Percentiles rank a stretch among this genome's conserved stretches.
phyloP scores from a whole-genome alignment of 2,329 filamentous ascomycete genomes.

The Elsinoe batatas region DNA sequence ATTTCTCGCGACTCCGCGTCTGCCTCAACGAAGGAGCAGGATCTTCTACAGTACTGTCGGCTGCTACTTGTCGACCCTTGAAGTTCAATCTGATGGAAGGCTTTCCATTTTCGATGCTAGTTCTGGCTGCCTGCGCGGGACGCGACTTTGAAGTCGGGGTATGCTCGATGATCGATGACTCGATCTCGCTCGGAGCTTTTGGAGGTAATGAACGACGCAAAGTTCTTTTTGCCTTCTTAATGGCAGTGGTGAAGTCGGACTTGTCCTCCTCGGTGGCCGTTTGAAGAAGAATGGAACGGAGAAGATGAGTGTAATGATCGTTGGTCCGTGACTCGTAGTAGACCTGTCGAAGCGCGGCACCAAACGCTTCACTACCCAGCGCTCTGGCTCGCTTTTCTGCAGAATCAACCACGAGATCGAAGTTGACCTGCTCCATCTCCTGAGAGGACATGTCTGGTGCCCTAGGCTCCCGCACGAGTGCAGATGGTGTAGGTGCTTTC shows the following conservation, averaged over 20 bases:
- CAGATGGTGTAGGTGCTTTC: conserved; percentile 19
- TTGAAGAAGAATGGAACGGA: conserved; percentile 36
- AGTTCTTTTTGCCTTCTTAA: conserved; percentile 33
- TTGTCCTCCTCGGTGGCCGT: conserved; percentile 32
- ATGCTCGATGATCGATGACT: conserved; percentile 20
- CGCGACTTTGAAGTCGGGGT: conserved; percentile 24
- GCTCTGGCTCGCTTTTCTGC: conserved; percentile 33
- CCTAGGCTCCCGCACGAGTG: neutral
- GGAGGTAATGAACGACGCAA: neutral
- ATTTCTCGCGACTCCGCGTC: neutral
- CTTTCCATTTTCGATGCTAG: conserved; percentile 8
- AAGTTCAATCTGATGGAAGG: neutral
- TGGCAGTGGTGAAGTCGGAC: conserved; percentile 32
- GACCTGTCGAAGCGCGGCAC: conserved; percentile 34
- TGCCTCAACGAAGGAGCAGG: neutral
- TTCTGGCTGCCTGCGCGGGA: neutral
- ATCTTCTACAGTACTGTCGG: neutral
- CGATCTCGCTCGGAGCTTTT: neutral
- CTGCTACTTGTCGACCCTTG: neutral
- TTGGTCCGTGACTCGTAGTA: conserved; percentile 33
- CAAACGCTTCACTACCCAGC: conserved; percentile 29
- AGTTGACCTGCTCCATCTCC: conserved; percentile 10
- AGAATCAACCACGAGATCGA: conserved; percentile 30
- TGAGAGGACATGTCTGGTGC: neutral
- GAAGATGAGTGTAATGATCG: conserved; percentile 28